These are phyloP conservation scores for Colletotrichum noveboracense DNA, from an alignment of 2,329 filamentous ascomycete species.

Conservation along the genomic window DNA sequence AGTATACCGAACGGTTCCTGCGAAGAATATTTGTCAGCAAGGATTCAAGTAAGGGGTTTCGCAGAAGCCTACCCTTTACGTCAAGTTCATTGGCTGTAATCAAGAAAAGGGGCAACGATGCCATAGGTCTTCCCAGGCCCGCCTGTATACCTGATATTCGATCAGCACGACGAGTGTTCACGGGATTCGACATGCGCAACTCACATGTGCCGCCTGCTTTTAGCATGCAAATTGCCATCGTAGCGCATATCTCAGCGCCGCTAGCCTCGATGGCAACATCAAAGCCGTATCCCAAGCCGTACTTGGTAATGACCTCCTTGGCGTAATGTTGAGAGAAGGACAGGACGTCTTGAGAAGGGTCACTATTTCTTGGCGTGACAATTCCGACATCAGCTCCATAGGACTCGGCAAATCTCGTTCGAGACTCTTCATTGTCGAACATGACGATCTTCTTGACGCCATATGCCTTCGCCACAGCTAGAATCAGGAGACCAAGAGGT, in stretches of 20 bases:
- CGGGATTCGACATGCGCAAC: not conserved
- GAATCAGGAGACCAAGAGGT: not conserved
- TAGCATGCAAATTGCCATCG: not conserved
- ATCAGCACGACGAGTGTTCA: not conserved
- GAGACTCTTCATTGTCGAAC: not conserved
- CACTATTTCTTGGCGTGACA: not conserved
- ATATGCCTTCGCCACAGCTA: not conserved
- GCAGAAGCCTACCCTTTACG: slow-evolving; percentile 22
- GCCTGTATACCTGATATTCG: slow-evolving; percentile 14
- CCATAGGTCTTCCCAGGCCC: slow-evolving; percentile 25
- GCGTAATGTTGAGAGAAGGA: not conserved
- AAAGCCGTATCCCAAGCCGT: not conserved
- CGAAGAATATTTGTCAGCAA: not conserved
- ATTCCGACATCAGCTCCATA: not conserved
- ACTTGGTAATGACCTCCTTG: not conserved
- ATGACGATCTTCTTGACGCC: not conserved
- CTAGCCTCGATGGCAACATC: not conserved
- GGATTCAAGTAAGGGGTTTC: rapidly evolving
- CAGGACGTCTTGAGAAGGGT: not conserved
- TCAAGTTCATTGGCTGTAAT: slow-evolving; percentile 28
- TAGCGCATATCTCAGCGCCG: not conserved
- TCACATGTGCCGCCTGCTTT: not conserved
- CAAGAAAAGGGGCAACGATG: slow-evolving; percentile 25
- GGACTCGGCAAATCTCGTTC: not conserved
- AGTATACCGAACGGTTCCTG: slow-evolving; percentile 30